Base-by-base conservation (phyloP, 106 monocot genomes). In the Amphibolis antarctica region DNA sequence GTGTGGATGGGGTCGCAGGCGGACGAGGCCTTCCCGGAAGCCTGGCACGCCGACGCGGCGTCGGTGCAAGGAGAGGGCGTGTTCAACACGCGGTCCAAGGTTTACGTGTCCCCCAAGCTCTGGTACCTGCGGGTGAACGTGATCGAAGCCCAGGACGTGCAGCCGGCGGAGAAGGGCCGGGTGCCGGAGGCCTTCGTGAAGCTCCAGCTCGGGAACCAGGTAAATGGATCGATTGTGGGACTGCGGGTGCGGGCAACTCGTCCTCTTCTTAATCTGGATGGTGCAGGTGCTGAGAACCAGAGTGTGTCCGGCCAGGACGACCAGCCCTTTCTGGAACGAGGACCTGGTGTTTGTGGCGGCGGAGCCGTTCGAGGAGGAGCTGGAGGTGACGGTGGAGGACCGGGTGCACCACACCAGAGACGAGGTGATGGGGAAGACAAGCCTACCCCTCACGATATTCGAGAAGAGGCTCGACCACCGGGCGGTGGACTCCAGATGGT, bases 1-100 rank as follows among this genome's bases (percentile, higher is more conserved):
- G 82, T 89, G 6, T 89, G 89, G 89, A 65, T 82, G 63, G 89
- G 89, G 0, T 82, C 89, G 0, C 88, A 89, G 43, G 88, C 88
- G 0, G 88, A 89, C 23, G 88, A 89, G 53, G 74, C 81, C 9
- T 89, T 85, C 57, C 75, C 89, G 0, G 89, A 89, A 18, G 72
- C 72, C 6, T 65, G 53, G 63, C 72, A 72, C 14, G 63, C 64
- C 23, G 72, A 72, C 23, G 44, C 72, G 12, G 72, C 64, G 36
- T n/a, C 56, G 9, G 64, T 72, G 10, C 54, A 54, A 12, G 62
- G 71, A 10, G 71, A 63, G 15, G 71, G 62, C 31, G 53, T 71
- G 12, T 22, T 54, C 42, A 71, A 61, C 42, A 62, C 54, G 42
- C 49, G 71, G 17, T 71, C 71, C 14, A 72, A 72, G 46, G 72